Evolutionary conservation across 345 rosid genomes (phyloP).

Genomic region (Lepidium aucheri): DNA sequence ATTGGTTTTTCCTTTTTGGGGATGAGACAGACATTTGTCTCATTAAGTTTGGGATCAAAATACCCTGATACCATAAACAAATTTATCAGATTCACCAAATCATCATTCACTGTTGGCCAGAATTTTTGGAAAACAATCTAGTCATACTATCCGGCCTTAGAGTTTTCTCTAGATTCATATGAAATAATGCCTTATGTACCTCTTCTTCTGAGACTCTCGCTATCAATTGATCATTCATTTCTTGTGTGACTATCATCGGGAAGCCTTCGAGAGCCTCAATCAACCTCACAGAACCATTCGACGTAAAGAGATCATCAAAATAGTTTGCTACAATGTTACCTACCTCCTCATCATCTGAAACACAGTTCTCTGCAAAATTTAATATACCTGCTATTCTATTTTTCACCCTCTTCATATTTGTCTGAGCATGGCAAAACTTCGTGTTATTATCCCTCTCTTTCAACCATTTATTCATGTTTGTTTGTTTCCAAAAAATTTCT

Average conservation of each 20-base stretch:
- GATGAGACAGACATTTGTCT: not conserved
- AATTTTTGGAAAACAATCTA: not conserved
- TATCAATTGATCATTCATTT: not conserved
- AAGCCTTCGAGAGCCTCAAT: not conserved
- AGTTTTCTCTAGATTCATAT: not conserved
- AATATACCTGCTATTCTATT: too few species aligned
- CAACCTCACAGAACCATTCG: accelerated
- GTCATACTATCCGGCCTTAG: not conserved
- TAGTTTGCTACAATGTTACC: not conserved
- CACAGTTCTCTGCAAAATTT: too few species aligned
- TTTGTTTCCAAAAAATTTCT: too few species aligned
- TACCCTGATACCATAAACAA: accelerated
- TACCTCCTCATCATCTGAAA: not conserved
- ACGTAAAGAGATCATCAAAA: not conserved
- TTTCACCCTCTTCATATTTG: too few species aligned
- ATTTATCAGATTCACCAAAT: accelerated
- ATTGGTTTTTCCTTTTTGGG: not conserved
- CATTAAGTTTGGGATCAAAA: not conserved
- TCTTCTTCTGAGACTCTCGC: not conserved
- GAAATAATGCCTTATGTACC: not conserved
- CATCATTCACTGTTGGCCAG: accelerated
- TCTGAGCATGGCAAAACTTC: too few species aligned
- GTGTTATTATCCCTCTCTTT: too few species aligned
- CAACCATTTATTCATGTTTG: too few species aligned
- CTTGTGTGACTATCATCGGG: accelerated